Evolutionary conservation across 1,139 yeast species (phyloP), one percentile per base, ranked within the genome.

Genomic region (Lodderomyces metapsilosis): DNA sequence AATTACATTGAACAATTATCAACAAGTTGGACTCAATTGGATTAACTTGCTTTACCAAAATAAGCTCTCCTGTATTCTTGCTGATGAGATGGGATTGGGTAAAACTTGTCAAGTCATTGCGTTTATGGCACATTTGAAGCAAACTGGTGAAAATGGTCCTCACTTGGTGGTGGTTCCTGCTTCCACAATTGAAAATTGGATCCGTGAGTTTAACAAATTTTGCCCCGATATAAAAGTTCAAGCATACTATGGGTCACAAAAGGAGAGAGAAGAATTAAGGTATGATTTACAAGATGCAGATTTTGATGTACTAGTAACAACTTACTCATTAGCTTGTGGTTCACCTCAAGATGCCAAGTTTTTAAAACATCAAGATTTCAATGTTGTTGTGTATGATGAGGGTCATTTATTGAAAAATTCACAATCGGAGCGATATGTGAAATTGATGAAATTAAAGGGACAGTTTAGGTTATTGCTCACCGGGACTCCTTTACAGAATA

Each of bases 51-150:
- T 94, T 31, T 92, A 91, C 61, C 80, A 78, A 45, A 80, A 86
- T 55, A 76, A 80, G 18, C 71, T 92, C 43, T 88, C 97, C 7
- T 91, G 98, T 65, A 92, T 92, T 44, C 70, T 92, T 38, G 99
- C 98, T 0, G 99, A 92, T 64, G 99, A 92, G 62, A 89, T 91
- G 98, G 98, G 98, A 10, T 70, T 92, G 40, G 98, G 98, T 44
- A 92, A 92, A 59, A 92, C 98, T 0, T 86, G 96, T 61, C 98
- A 92, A 64, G 96, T 92, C 22, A 89, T 92, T 63, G 78, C 97
- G n/a, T 91, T 92, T 57, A 66, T 92, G 58, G 89, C 98, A 1
- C 83, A 86, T 56, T 71, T 92, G 53, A 86, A 88, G 56, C 84
- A 87, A 51, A 88, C 95, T 6, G 78, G 95, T 54, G 95, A 87